A percentile compares a stretch with the other conserved stretches of the same genome.
Conservation (phyloP, 169 alveolate species). For the Hepatocystis sp. region DNA sequence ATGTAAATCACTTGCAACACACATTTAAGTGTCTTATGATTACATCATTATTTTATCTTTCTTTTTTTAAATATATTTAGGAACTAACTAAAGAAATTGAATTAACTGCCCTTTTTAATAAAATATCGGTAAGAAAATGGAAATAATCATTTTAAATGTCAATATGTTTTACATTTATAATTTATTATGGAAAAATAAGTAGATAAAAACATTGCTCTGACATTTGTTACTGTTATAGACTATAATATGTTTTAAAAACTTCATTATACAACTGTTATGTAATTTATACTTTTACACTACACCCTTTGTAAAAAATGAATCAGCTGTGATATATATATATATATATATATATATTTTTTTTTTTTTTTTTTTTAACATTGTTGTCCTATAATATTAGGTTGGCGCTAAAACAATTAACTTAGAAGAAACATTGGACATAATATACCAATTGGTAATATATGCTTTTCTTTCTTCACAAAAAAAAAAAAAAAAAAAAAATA, state of each 20-base stretch:
- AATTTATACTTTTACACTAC: background rate
- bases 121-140: conserved; percentile 43
- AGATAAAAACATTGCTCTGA: background rate
- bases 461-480: background rate
- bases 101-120: conserved; percentile 50
- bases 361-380: background rate
- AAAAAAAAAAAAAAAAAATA: background rate
- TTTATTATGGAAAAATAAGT: background rate
- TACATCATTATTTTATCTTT: background rate
- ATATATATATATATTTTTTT: too few relatives aligned
- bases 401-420: conserved; percentile 34
- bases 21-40: too few relatives aligned
- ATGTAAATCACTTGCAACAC: too few relatives aligned
- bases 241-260: background rate
- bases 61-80: conserved; percentile 8
- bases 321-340: background rate
- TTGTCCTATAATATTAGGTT: conserved; percentile 13
- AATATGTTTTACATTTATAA: background rate
- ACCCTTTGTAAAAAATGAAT: background rate
- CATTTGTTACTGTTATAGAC: background rate
- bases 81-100: conserved; percentile 37
- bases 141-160: background rate
- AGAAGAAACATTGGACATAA: conserved; percentile 23
- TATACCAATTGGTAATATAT: conserved; percentile 38
- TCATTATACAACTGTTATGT: background rate